These are phyloP conservation scores for Casaregolazyma suthepensis DNA, from an alignment of 1,139 yeast genomes.

Conservation along the genomic window DNA sequence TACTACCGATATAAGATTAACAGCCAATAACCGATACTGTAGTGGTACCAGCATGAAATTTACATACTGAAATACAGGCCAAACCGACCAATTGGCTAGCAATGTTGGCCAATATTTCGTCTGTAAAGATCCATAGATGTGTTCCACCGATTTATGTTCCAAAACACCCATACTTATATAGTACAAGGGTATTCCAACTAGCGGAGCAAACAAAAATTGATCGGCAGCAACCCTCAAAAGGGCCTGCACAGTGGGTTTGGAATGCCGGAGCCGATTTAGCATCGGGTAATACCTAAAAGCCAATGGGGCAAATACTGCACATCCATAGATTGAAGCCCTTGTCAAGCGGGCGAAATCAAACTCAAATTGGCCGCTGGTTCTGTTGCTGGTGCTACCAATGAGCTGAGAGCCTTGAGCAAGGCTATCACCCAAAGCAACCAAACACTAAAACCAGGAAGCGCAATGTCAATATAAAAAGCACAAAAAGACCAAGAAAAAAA, in stretches of 20 bases:
- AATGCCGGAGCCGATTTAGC: slow-evolving; percentile 48
- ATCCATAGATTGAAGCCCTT: slow-evolving; percentile 69
- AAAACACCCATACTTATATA: slow-evolving; percentile 60
- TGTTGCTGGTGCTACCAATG: background rate
- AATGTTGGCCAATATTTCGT: slow-evolving; percentile 41
- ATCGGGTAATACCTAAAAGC: slow-evolving; percentile 64
- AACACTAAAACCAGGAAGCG: slow-evolving; percentile 21
- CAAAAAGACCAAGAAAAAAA: background rate
- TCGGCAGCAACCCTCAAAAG: slow-evolving; percentile 56
- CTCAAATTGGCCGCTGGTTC: background rate
- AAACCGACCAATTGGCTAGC: slow-evolving; percentile 68
- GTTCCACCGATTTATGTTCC: slow-evolving; percentile 43
- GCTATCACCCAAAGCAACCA: slow-evolving; percentile 71
- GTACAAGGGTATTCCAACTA: slow-evolving; percentile 40
- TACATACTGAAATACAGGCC: slow-evolving; percentile 76
- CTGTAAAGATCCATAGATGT: slow-evolving; percentile 23
- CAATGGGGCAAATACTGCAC: slow-evolving; percentile 69
- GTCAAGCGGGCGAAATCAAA: slow-evolving; percentile 41
- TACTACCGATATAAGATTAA: slow-evolving; percentile 64
- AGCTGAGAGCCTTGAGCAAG: slow-evolving; percentile 49
- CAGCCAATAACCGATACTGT: slow-evolving; percentile 59
- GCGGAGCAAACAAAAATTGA: slow-evolving; percentile 72
- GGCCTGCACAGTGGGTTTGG: slow-evolving; percentile 26
- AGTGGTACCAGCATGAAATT: slow-evolving; percentile 72
- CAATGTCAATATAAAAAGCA: background rate